Percentiles rank a stretch among this genome's conserved stretches.
Evolutionary conservation across 371 early-diverging fungal species (phyloP).

Genomic region (Mortierella sp.): DNA sequence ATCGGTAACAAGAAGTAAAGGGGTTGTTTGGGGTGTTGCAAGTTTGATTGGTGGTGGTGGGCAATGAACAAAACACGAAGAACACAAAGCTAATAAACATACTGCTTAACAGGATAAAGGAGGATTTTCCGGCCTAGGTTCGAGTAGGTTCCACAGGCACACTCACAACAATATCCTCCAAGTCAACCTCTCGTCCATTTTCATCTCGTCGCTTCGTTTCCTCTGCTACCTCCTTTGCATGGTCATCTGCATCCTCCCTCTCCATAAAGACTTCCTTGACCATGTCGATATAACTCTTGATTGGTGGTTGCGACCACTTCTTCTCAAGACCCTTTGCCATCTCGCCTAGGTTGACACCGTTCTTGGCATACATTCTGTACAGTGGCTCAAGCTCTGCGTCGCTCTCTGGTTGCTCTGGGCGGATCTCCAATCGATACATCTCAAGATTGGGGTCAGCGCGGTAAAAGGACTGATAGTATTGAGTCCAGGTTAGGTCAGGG

Average conservation of each 20-base stretch:
- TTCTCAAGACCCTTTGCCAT: slow-evolving; percentile 42
- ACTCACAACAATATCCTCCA: slow-evolving; percentile 53
- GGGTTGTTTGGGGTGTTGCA: too few species aligned
- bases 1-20: background rate
- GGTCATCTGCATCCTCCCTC: slow-evolving; percentile 43
- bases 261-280: slow-evolving; percentile 51
- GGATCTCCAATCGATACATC: slow-evolving; percentile 41
- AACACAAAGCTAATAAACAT: too few species aligned
- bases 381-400: slow-evolving; percentile 49
- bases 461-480: slow-evolving; percentile 52
- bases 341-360: slow-evolving; percentile 45
- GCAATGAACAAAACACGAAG: background rate
- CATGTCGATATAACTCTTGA: slow-evolving; percentile 50
- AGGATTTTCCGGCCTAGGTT: background rate
- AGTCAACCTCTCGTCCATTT: slow-evolving; percentile 40
- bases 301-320: slow-evolving; percentile 48
- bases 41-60: background rate
- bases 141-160: slow-evolving; percentile 19
- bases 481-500: slow-evolving; percentile 53
- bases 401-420: slow-evolving; percentile 50
- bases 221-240: slow-evolving; percentile 39
- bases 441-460: slow-evolving; percentile 46
- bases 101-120: background rate
- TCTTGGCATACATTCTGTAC: slow-evolving; percentile 54
- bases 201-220: slow-evolving; percentile 43